Base-by-base conservation (phyloP, 2,329 filamentous ascomycete species). In the Cryphonectria carpinicola region DNA sequence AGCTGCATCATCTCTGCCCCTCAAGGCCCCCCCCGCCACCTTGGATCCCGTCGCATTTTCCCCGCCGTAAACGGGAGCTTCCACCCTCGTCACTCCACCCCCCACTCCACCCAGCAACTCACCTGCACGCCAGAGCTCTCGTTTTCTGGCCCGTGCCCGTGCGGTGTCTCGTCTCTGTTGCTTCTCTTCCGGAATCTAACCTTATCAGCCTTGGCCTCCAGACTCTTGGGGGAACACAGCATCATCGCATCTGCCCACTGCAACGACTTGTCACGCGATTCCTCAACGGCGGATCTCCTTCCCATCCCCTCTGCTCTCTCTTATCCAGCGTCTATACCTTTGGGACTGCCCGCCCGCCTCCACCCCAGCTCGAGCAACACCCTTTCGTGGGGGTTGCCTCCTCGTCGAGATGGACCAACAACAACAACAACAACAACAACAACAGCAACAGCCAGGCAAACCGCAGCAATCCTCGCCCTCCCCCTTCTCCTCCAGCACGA, bases 391-490 rank as follows among this genome's bases (percentile, higher is more conserved):
- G 65, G 35, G 37, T 32, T 28, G n/a, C 46, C 52, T 46, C 65
- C 60, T 46, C 65, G 28, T 54, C 71, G 66, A 68, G 68, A 72
- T 72, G 71, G 71, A 72, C 65, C 70, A 70, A 60, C 68, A 70
- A 62, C 68, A 69, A 28, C 41, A 70, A 62, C 68, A 69, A 28
- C 41, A 69, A 25, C 68, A 70, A 43, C 60, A 65, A 35, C 61
- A 69, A 32, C 64, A 72, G 3, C 19, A 49, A 43, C 65, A 69
- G 19, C 56, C 67, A 32, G 66, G 60, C n/a, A 41, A 49, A 37
- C 67, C 58, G 49, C 46, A 61, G 39, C 62, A 62, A 49, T 56
- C 25, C 46, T 66, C 67, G 46, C 62, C 62, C 17, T 71, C 71
- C 11, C 71, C 71, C 35, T 32, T 32, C 4, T 68, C 71, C 39